Percentiles rank a stretch among this genome's conserved stretches.
Evolutionary conservation across 192 early-diverging fungal genomes (phyloP).

Genomic region (Borealophlyctis nickersoniae): DNA sequence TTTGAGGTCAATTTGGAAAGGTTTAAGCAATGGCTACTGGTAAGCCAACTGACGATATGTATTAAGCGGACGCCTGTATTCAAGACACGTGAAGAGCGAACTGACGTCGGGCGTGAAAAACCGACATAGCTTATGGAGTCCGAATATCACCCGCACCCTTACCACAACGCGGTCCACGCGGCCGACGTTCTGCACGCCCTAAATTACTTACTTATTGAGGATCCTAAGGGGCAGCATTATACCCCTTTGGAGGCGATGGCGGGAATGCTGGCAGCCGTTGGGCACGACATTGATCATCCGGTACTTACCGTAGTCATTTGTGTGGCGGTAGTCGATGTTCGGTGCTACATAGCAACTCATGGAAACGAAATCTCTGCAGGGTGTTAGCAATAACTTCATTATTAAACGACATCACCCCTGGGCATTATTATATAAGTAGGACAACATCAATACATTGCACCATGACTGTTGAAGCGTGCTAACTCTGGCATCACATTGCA

Average conservation of each 20-base stretch:
- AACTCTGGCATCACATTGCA: slow-evolving; percentile 9
- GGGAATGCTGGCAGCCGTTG: slow-evolving; percentile 40
- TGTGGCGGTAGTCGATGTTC: neutral
- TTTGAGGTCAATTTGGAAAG: slow-evolving; percentile 34
- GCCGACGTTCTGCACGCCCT: slow-evolving; percentile 54
- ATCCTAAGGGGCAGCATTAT: slow-evolving; percentile 24
- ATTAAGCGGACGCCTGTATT: too few relatives aligned
- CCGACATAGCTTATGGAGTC: slow-evolving; percentile 42
- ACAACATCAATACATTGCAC: too few relatives aligned
- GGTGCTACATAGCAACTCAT: too few relatives aligned
- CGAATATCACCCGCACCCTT: slow-evolving; percentile 49
- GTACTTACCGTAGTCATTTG: too few relatives aligned
- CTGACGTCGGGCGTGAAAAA: neutral
- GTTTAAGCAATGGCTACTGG: slow-evolving; percentile 43
- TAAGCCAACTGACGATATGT: slow-evolving; percentile 25
- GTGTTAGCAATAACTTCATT: slow-evolving; percentile 45
- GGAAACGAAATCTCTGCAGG: too few relatives aligned
- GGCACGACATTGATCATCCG: slow-evolving; percentile 58
- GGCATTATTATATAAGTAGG: slow-evolving; percentile 43
- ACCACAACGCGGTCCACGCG: slow-evolving; percentile 56
- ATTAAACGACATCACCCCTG: slow-evolving; percentile 46
- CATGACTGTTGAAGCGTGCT: too few relatives aligned
- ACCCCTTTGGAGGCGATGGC: slow-evolving; percentile 40
- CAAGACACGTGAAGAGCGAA: neutral
- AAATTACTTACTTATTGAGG: slow-evolving; percentile 41